Evolutionary conservation across 2,329 filamentous ascomycete genomes (phyloP).

Genomic region (Paradendryphiella salina): DNA sequence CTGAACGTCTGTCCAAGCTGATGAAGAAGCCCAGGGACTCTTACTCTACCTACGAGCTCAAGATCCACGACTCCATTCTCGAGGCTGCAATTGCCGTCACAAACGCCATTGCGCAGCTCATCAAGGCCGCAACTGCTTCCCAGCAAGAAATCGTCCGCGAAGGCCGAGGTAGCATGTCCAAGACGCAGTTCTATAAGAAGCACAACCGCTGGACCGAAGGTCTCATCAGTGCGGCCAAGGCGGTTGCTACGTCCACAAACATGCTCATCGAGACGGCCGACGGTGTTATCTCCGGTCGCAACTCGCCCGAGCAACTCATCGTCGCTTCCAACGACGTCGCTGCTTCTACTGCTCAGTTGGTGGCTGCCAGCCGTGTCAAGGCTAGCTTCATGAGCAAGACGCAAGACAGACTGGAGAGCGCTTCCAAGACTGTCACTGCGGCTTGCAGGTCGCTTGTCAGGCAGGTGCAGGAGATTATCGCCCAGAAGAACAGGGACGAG

Average conservation of each 20-base stretch:
- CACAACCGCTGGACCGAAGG: conserved; percentile 99
- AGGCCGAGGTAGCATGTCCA: conserved; percentile 81
- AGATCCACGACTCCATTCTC: conserved; percentile 92
- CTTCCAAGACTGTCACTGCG: conserved; percentile 87
- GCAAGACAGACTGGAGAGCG: conserved; percentile 86
- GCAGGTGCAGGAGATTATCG: conserved; percentile 93
- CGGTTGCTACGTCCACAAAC: conserved; percentile 90
- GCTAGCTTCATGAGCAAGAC: conserved; percentile 97
- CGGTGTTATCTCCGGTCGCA: conserved; percentile 87
- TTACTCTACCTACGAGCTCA: conserved; percentile 94
- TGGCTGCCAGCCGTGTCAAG: conserved; percentile 94
- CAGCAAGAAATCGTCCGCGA: conserved; percentile 97
- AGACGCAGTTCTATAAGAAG: conserved; percentile 98
- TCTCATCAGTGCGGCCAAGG: conserved; percentile 94
- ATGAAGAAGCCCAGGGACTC: conserved; percentile 96
- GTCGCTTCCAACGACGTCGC: conserved; percentile 97
- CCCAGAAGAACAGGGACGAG: conserved; percentile 78
- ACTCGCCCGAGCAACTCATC: conserved; percentile 94
- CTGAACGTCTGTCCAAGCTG: conserved; percentile 84
- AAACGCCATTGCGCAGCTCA: conserved; percentile 88
- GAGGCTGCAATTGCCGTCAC: conserved; percentile 93
- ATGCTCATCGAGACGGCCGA: conserved; percentile 97
- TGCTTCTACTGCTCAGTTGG: conserved; percentile 92
- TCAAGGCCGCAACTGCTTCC: conserved; percentile 89
- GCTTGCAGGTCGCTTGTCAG: conserved; percentile 86